A percentile compares a stretch with the other conserved stretches of the same genome.
Evolutionary conservation across 2,329 filamentous ascomycete genomes (phyloP).

Genomic region (Fusarium pininemorale): DNA sequence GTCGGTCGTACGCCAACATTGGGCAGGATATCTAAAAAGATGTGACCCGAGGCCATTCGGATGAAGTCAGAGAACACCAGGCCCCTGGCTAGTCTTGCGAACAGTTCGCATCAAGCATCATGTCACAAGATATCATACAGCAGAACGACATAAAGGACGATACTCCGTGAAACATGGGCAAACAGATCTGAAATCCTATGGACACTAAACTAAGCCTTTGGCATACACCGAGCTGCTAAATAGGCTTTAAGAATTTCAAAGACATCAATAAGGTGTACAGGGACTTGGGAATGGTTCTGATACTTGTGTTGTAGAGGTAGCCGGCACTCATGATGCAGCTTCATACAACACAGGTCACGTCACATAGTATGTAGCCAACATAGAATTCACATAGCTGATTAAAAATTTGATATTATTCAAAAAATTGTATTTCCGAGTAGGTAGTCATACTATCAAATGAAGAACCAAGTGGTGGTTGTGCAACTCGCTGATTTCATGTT

Average conservation of each 20-base stretch:
- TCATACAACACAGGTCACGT: not conserved
- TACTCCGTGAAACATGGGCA: not conserved
- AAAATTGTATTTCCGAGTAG: slow-evolving; percentile 25
- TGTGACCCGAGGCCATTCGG: not conserved
- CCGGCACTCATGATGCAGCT: not conserved
- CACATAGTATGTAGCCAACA: not conserved
- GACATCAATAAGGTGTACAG: not conserved
- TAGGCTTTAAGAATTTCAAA: not conserved
- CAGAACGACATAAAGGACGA: not conserved
- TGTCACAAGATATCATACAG: not conserved
- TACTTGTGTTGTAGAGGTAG: not conserved
- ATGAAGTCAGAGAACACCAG: not conserved
- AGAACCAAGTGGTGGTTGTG: not conserved
- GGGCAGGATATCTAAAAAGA: not conserved
- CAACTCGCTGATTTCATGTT: slow-evolving; percentile 5
- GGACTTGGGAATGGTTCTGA: no score
- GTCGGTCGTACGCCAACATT: not conserved
- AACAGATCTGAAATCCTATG: not conserved
- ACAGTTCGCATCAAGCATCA: not conserved
- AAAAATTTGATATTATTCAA: slow-evolving; percentile 9
- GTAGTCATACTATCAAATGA: slow-evolving; percentile 1
- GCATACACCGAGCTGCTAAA: not conserved
- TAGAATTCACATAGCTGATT: not conserved
- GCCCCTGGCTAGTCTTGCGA: not conserved
- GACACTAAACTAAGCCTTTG: not conserved